Base-by-base conservation (phyloP, 176 grass and related monocot genomes). In the Carex kokanica region DNA sequence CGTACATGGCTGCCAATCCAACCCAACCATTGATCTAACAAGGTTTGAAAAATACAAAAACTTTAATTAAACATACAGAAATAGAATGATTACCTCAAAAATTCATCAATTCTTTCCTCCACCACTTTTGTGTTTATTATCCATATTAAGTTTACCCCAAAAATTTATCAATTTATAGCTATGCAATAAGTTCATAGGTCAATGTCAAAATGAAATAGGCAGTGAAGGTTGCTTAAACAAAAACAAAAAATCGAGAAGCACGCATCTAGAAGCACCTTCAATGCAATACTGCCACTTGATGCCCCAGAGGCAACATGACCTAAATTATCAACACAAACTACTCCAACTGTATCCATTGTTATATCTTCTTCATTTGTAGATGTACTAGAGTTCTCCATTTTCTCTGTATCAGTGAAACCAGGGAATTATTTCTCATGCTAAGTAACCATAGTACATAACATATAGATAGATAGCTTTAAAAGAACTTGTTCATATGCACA, bases 1-100 rank as follows among this genome's bases (percentile, higher is more conserved):
- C 95, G 84, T 90, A 98, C 92, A 94, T 98, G 81, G 95, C 92
- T 79, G 95, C 95, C 83, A 98, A 91, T 56, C 95, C 95, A 73
- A 94, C 86, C 0, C 95, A 92, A 36, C 95, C 95, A 93, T 93
- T 90, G 53, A 98, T 82, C 95, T 98, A 78, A 57, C 51, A 87
- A 61, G 77, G 57, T 73, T 27, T 47, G 9, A 58, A 59, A 65
- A 66, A 69, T 54, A 60, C 43, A 81, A 47, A 54, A n/a, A 63
- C 54, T 81, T 62, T 34, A 38, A 17, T 32, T 79, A 79, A 18
- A 79, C 6, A 59, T 36, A 11, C 18, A 56, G 16, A 79, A 59
- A 79, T 79, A n/a, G 8, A 59, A 79, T 17, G 2, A n/a, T 10
- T n/a, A n/a, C 40, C 38, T 73, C 7, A 49, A 47, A 21, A 73